phyloP scores from a whole-genome alignment of 148 eudicot species.

The Fagopyrum homotropicum region DNA sequence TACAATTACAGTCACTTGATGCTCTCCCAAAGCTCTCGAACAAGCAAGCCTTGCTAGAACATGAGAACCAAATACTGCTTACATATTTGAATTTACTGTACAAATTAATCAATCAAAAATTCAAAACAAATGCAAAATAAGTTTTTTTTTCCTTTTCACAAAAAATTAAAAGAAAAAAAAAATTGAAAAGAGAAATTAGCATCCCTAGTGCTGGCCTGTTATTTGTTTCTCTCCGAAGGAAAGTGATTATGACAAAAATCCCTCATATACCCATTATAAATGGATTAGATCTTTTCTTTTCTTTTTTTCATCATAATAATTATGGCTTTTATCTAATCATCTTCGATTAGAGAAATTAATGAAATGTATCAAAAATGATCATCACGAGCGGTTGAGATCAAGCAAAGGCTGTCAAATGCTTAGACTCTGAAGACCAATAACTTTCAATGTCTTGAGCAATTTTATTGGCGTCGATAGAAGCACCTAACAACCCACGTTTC shows the following conservation, averaged over 20 bases:
- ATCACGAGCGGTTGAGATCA: neutral
- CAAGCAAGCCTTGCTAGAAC: too few relatives aligned
- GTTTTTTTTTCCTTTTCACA: too few relatives aligned
- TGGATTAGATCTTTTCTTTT: neutral
- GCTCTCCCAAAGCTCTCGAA: too few relatives aligned
- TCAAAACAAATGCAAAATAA: too few relatives aligned
- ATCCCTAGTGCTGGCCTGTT: neutral
- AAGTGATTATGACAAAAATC: neutral
- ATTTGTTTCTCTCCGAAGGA: neutral
- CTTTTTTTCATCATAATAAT: neutral
- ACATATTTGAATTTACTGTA: too few relatives aligned
- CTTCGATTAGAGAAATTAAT: neutral
- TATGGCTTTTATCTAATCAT: neutral
- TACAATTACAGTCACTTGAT: too few relatives aligned
- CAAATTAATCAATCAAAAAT: too few relatives aligned
- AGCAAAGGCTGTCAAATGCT: slow-evolving; percentile 18
- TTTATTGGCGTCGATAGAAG: slow-evolving; percentile 55
- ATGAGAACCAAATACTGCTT: too few relatives aligned
- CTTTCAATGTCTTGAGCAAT: slow-evolving; percentile 50
- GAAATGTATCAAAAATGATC: neutral
- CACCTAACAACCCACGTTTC: slow-evolving; percentile 70
- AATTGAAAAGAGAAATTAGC: neutral
- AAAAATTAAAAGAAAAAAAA: too few relatives aligned
- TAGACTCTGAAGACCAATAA: slow-evolving; percentile 31
- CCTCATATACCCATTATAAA: neutral